Evolutionary conservation across 106 monocot genomes (phyloP).

Genomic region (Acanthochlamys bracteata): DNA sequence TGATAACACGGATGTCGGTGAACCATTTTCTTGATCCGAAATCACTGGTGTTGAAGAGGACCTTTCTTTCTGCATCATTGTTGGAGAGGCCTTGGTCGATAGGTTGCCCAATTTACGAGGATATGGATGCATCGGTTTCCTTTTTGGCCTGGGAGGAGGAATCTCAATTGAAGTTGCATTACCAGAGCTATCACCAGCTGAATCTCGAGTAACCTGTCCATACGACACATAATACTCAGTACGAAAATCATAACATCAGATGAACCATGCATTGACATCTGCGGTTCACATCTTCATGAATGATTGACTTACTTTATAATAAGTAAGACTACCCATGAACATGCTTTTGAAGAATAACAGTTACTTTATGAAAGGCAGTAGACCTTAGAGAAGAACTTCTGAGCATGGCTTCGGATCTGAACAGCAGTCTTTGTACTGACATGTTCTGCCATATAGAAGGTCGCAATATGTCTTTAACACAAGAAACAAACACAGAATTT

Average conservation of each 20-base stretch:
- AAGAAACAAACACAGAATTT: neutral
- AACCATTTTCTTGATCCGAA: conserved; percentile 45
- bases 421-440: conserved; percentile 70
- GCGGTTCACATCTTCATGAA: conserved; percentile 15
- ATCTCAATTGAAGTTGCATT: conserved; percentile 44
- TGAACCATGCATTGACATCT: neutral
- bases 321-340: conserved; percentile 33
- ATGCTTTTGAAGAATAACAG: conserved; percentile 9
- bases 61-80: conserved; percentile 18
- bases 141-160: conserved; percentile 89
- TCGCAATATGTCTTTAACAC: neutral
- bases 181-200: conserved; percentile 11
- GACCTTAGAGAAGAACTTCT: conserved; percentile 86
- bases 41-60: conserved; percentile 14
- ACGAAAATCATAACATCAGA: neutral
- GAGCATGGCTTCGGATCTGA: conserved; percentile 81
- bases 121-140: conserved; percentile 70
- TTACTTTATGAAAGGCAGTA: conserved; percentile 16
- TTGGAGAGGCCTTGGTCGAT: conserved; percentile 12
- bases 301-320: conserved; percentile 22
- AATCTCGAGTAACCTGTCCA: conserved; percentile 42
- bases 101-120: conserved; percentile 58
- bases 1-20: conserved; percentile 73
- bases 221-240: neutral
- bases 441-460: conserved; percentile 32